Percentiles rank a stretch among this genome's conserved stretches.
Evolutionary conservation across 805 yeast genomes (phyloP).

Genomic region (Candida verbasci): DNA sequence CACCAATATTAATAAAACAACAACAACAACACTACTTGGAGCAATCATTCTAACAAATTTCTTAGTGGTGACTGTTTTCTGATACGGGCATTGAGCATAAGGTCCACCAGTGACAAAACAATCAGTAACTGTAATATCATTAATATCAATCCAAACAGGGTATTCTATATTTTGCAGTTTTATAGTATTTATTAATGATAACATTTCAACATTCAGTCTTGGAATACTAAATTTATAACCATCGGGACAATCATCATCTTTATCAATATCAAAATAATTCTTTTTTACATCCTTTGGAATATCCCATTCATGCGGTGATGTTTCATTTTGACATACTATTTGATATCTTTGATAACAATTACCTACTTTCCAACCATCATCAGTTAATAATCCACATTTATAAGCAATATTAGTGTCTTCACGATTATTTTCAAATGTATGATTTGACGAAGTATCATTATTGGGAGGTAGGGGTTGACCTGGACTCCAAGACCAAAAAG

Average conservation of each 20-base stretch:
- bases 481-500: constrained; percentile 73
- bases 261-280: constrained; percentile 43
- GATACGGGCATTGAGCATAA: constrained; percentile 74
- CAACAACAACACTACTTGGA: constrained; percentile 60
- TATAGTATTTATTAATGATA: constrained; percentile 26
- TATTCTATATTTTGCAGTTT: constrained; percentile 17
- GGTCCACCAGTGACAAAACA: constrained; percentile 91
- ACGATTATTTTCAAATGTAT: constrained; percentile 1
- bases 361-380: constrained; percentile 57
- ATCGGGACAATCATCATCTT: constrained; percentile 25
- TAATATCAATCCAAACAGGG: constrained; percentile 75
- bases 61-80: constrained; percentile 46
- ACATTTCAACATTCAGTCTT: constrained; percentile 31
- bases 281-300: constrained; percentile 24
- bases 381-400: constrained; percentile 38
- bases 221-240: constrained; percentile 31
- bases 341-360: constrained; percentile 57
- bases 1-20: constrained; percentile 48
- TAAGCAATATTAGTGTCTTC: constrained; percentile 17
- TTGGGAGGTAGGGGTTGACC: constrained; percentile 7
- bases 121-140: constrained; percentile 64
- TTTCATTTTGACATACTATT: constrained; percentile 52
- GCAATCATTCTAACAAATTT: constrained; percentile 61
- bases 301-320: constrained; percentile 41
- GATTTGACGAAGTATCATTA: constrained; percentile 1